Evolutionary conservation across 148 eudicot genomes (phyloP).

Genomic region (Simmondsia chinensis): DNA sequence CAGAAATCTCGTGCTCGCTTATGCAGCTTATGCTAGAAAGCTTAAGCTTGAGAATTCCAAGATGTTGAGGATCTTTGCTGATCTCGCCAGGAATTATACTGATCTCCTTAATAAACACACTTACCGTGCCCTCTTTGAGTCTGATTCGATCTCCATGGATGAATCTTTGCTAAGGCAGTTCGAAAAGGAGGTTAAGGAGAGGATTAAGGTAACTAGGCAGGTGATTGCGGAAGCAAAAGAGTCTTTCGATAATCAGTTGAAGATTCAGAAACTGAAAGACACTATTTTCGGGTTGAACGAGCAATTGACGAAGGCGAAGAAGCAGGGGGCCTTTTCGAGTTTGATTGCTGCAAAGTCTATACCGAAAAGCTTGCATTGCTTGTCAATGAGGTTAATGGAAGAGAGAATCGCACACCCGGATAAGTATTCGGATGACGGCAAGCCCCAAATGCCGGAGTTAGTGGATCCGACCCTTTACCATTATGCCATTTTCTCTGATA

Average conservation of each 20-base stretch:
- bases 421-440: conserved; percentile 68
- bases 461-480: conserved; percentile 87
- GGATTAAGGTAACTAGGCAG: conserved; percentile 75
- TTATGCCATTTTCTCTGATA: conserved; percentile 87
- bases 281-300: conserved; percentile 73
- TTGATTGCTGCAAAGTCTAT: conserved; percentile 95
- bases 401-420: conserved; percentile 74
- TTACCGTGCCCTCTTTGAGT: conserved; percentile 33
- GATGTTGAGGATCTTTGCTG: conserved; percentile 46
- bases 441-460: conserved; percentile 47
- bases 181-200: conserved; percentile 89
- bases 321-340: conserved; percentile 94
- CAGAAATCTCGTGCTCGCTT: conserved; percentile 33
- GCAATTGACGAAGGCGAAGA: conserved; percentile 76
- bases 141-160: conserved; percentile 48
- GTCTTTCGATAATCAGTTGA: conserved; percentile 85
- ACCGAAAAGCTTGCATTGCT: conserved; percentile 85
- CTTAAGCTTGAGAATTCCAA: conserved; percentile 53
- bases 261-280: conserved; percentile 92
- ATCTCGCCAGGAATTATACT: conserved; percentile 43
- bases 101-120: conserved; percentile 29
- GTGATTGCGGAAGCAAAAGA: conserved; percentile 83
- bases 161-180: conserved; percentile 53
- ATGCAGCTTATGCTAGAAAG: conserved; percentile 51
- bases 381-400: conserved; percentile 88